Evolutionary conservation across 2,329 filamentous ascomycete species (phyloP), one percentile per base, ranked within the genome.

Genomic region (Chaetomiaceae sp.): DNA sequence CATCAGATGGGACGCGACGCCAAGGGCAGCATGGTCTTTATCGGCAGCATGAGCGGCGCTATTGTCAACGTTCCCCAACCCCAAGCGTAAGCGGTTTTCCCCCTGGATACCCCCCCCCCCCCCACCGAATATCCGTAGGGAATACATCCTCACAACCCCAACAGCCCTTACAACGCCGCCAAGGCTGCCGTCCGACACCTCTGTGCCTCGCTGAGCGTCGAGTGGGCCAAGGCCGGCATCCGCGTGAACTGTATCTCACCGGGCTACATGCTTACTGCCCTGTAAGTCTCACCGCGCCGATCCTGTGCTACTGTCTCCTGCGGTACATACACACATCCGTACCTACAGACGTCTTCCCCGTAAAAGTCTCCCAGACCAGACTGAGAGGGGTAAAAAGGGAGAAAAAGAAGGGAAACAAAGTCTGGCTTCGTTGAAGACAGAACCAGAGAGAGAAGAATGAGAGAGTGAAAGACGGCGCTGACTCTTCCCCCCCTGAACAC

Each of bases 1-100:
- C 2, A 27, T 10, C 9, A 60, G 58, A 93, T 96, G 82, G 83
- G 85, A 65, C 82, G 88, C 63, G 83, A 91, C 66, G 75, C 79
- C 5, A 75, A 81, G 0, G 92, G 91, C 38, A 93, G 86, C 72
- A 91, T 97, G 67, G 89, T 96, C 62, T 87, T 96, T 74, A 93
- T 96, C 63, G 92, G 91, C 23, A 93, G 87, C 78, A 97, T 97
- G 91, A 91, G 86, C 45, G 92, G 91, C 39, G 73, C 85, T 49
- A 91, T 97, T 62, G 92, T 97, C 69, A 97, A 97, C 64, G 87
- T 96, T 8, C 92, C 92, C 14, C 92, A 97, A 69, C 90, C 89
- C 0, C 92, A 97, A 67, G 89, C 82, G 75, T 79, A 62, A 68
- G 76, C 31, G 14, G 12, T n/a, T n/a, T n/a, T n/a, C n/a, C n/a